Evolutionary conservation across 2,329 filamentous ascomycete species (phyloP), one percentile per base, ranked within the genome.

Genomic region (Diaporthe velutina): DNA sequence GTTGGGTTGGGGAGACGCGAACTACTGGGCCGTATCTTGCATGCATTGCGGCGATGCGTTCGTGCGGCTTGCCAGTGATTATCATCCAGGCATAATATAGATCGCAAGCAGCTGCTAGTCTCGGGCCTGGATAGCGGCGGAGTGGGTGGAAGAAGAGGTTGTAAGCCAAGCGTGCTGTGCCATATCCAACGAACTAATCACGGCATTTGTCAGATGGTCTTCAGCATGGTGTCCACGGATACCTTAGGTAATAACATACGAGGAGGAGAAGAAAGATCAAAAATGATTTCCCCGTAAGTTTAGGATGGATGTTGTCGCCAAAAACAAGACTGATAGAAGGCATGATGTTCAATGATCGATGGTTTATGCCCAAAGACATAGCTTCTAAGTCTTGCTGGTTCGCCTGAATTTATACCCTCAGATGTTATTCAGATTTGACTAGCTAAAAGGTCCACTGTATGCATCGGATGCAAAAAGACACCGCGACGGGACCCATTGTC

Each of bases 71-170:
- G 7, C 48, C 35, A 12, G 35, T 54, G n/a, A n/a, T 9, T 22
- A 70, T 42, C 48, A 70, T 70, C 9, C 35, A n/a, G 38, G 67
- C 35, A 55, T 54, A 52, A 25, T 42, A 70, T 7, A 70, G 28
- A 13, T 42, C 48, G 35, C 50, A 38, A 2, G 50, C 67, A 30
- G 50, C 67, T 42, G 48, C 50, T 28, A 57, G 33, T 25, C 19
- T 52, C 10, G 74, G 73, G 4, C 74, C 73, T 25, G 74, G 74
- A 33, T 70, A 42, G 28, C 57, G 48, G 38, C 74, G 45, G 22
- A 76, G 74, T 33, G 74, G 73, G 38, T 74, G 72, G 38, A 76
- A 68, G 35, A 66, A 76, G 38, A 76, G n/a, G 48, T 74, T 71
- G 55, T 74, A 76, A 4, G 70, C 6, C 9, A 38, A 4, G 42